Percentiles rank a stretch among this genome's conserved stretches.
Conservation (phyloP, 2,329 filamentous ascomycete species). For the Elsinoe arachidis region DNA sequence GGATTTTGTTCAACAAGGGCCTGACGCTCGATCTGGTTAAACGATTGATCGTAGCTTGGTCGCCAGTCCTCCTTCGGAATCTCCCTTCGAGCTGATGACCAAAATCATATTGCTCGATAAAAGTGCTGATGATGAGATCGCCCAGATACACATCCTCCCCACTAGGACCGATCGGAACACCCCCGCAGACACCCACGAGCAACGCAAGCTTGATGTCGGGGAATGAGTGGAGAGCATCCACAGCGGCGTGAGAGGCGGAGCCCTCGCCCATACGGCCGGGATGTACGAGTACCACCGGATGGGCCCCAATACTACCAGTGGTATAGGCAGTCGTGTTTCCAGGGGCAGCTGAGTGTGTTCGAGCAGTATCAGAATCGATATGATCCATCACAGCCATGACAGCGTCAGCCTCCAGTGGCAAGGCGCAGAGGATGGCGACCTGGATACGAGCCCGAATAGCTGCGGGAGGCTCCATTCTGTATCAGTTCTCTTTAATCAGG, state of each 20-base stretch:
- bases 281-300: conserved; percentile 16
- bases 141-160: conserved; percentile 20
- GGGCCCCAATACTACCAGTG: not conserved
- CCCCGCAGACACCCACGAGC: conserved; percentile 21
- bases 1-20: not conserved
- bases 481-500: too few relatives aligned
- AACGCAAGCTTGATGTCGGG: conserved; percentile 17
- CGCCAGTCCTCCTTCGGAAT: conserved; percentile 20
- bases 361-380: not conserved
- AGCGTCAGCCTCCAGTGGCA: conserved; percentile 16
- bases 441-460: not conserved
- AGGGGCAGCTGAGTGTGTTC: conserved; percentile 11
- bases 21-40: not conserved
- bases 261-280: conserved; percentile 16
- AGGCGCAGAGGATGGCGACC: conserved; percentile 19
- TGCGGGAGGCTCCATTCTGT: not conserved
- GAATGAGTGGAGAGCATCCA: conserved; percentile 17
- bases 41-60: conserved; percentile 14
- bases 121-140: conserved; percentile 27
- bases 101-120: conserved; percentile 25
- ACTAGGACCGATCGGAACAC: not conserved
- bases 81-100: conserved; percentile 21
- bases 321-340: not conserved
- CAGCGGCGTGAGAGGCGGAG: conserved; percentile 15
- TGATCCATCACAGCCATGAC: conserved; percentile 17